Conservation (phyloP, 2,329 filamentous ascomycete genomes). For the Alternaria ethzedia region DNA sequence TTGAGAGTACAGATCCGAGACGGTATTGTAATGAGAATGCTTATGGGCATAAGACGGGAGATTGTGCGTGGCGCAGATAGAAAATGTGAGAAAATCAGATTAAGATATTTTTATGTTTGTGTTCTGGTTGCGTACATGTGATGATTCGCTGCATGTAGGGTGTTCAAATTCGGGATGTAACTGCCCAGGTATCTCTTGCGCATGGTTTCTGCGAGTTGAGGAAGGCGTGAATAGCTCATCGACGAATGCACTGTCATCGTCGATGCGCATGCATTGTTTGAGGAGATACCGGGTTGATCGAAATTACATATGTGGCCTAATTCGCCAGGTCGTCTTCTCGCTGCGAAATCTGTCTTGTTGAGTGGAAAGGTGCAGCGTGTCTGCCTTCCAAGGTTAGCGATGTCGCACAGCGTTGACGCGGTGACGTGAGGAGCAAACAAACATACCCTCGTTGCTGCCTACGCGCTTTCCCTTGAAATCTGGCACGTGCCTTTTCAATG, state of each 20-base stretch:
- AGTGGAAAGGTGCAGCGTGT: not conserved
- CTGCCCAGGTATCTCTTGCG: too few species aligned
- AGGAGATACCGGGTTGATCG: not conserved
- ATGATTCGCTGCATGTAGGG: fast-evolving
- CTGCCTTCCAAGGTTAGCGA: not conserved
- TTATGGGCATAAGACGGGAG: slow-evolving; percentile 2
- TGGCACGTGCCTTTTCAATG: not conserved
- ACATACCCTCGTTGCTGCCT: not conserved
- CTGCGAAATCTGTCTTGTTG: not conserved
- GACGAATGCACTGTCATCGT: not conserved
- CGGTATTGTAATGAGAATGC: not conserved
- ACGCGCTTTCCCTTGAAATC: not conserved
- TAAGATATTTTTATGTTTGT: not conserved
- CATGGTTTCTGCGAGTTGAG: not conserved
- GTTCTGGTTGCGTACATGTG: not conserved
- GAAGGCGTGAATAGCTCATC: not conserved
- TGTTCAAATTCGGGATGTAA: too few species aligned
- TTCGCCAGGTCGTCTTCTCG: not conserved
- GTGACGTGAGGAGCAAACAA: not conserved
- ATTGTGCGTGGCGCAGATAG: slow-evolving; percentile 1
- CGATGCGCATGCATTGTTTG: not conserved
- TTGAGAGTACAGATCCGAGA: slow-evolving; percentile 2
- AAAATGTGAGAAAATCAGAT: not conserved
- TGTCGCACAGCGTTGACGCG: not conserved
- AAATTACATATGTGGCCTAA: not conserved